Conservation (phyloP, 2,329 filamentous ascomycete species). For the Xylariomycetidae sp. region DNA sequence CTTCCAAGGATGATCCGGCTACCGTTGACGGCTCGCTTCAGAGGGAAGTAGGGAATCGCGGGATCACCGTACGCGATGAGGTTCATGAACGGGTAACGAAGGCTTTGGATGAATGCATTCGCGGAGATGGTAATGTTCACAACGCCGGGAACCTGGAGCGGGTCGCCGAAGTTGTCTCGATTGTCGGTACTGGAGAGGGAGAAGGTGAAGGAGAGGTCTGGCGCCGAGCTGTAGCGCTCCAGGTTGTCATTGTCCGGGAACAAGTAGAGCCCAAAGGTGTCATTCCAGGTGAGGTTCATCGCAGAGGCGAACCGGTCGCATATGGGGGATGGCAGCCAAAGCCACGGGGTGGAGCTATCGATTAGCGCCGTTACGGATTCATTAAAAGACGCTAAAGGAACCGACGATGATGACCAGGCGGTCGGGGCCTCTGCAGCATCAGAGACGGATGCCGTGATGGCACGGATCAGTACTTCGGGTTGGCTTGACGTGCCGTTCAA, state of each 20-base stretch:
- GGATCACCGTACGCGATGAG: constrained; percentile 38
- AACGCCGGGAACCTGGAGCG: constrained; percentile 42
- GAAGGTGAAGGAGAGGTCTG: constrained; percentile 50
- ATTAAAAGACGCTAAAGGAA: constrained; percentile 37
- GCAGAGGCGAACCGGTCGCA: constrained; percentile 59
- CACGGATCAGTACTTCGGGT: constrained; percentile 55
- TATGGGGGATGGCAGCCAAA: constrained; percentile 55
- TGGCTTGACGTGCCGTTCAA: constrained; percentile 49
- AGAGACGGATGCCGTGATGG: constrained; percentile 38
- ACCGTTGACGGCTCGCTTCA: constrained; percentile 49
- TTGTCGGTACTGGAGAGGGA: constrained; percentile 50
- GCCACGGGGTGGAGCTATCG: constrained; percentile 57
- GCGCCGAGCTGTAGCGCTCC: constrained; percentile 34
- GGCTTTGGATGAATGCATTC: constrained; percentile 42
- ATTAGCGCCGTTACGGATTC: constrained; percentile 47
- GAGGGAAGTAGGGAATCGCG: constrained; percentile 57
- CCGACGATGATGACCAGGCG: constrained; percentile 34
- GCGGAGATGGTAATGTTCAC: constrained; percentile 51
- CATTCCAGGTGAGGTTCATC: constrained; percentile 61
- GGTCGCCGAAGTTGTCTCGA: constrained; percentile 43
- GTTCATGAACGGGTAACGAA: constrained; percentile 44
- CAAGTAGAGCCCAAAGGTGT: constrained; percentile 57
- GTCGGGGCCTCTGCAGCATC: constrained; percentile 24
- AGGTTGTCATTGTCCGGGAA: constrained; percentile 52
- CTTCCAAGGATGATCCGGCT: constrained; percentile 58